Evolutionary conservation across 768 basidiomycete species (phyloP).

Genomic region (Boletellus ananiceps): DNA sequence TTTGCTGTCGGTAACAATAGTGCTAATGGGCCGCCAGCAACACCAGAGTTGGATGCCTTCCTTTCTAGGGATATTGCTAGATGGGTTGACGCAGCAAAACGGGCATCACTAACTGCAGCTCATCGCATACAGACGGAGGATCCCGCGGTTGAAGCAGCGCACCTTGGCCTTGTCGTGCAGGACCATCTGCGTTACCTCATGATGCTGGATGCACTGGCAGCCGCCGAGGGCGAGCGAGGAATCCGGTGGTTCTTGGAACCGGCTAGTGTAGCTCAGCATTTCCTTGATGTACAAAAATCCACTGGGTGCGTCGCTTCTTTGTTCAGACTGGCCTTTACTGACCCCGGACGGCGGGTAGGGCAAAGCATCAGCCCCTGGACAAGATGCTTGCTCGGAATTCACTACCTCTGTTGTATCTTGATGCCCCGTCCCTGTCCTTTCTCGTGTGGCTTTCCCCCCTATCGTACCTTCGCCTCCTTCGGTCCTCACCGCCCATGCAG

Average conservation of each 20-base stretch:
- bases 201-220: slow-evolving; percentile 64
- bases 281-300: slow-evolving; percentile 15
- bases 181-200: slow-evolving; percentile 65
- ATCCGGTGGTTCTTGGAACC: slow-evolving; percentile 70
- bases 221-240: slow-evolving; percentile 51
- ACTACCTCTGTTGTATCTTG: slow-evolving; percentile 69
- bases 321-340: background rate
- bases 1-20: slow-evolving; percentile 54
- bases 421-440: slow-evolving; percentile 66
- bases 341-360: slow-evolving; percentile 25
- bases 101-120: slow-evolving; percentile 17
- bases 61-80: slow-evolving; percentile 50
- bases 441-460: slow-evolving; percentile 65
- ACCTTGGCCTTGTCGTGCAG: slow-evolving; percentile 43
- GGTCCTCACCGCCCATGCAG: slow-evolving; percentile 23
- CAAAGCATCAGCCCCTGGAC: slow-evolving; percentile 53
- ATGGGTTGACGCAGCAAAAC: slow-evolving; percentile 48
- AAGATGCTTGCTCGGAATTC: slow-evolving; percentile 53
- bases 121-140: slow-evolving; percentile 41
- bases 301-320: slow-evolving; percentile 12
- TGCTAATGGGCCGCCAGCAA: slow-evolving; percentile 42
- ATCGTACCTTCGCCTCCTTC: slow-evolving; percentile 61
- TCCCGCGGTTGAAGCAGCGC: slow-evolving; percentile 45
- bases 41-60: slow-evolving; percentile 53
- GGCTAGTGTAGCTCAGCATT: slow-evolving; percentile 17